Base-by-base conservation (phyloP, 352 stramenopile species). In the Pelagophyceae sp. region DNA sequence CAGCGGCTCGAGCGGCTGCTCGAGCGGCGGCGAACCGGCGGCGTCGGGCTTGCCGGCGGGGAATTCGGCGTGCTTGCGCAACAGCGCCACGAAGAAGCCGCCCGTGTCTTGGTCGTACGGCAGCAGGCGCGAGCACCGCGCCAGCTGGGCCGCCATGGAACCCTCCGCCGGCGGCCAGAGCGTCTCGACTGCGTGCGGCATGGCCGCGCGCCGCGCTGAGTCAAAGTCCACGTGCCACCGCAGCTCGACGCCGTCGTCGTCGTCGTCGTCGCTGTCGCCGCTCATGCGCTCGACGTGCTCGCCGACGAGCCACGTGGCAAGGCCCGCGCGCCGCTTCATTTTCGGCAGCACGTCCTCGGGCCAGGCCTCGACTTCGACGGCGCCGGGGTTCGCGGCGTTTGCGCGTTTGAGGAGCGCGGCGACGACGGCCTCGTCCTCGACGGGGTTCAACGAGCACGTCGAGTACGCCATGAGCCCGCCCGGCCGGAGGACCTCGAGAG, bases 341-440 rank as follows among this genome's bases (percentile, higher is more conserved):
- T n/a, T n/a, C 45, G 45, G 45, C 45, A 54, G 45, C 11, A 11
- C 45, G 11, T 54, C 11, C 11, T 54, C 45, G 11, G 23, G 45
- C 45, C 45, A 23, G 33, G 75, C 72, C 35, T 76, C 75, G 32
- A 87, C 85, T 75, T 98, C 91, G 45, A 98, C 86, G 32, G 99
- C 83, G 81, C 97, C 88, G 23, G 98, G 58, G 23, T n/a, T 31
- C 58, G 96, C 88, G 69, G 90, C 88, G 80, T 90, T 92, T 31
- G 94, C 89, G 75, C n/a, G n/a, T n/a, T n/a, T n/a, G n/a, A 99
- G 85, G 35, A 99, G 84, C 33, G 96, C 91, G 0, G 90, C 87
- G 6, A 99, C 95, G 29, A 99, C 94, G 15, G 97, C 96, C 84
- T 99, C 97, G 85, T 99, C 95, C 87, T 99, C 97, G 35, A 99